A percentile compares a stretch with the other conserved stretches of the same genome.
Conservation (phyloP, 495 filamentous ascomycete genomes). For the Friedmanniomyces simplex region DNA sequence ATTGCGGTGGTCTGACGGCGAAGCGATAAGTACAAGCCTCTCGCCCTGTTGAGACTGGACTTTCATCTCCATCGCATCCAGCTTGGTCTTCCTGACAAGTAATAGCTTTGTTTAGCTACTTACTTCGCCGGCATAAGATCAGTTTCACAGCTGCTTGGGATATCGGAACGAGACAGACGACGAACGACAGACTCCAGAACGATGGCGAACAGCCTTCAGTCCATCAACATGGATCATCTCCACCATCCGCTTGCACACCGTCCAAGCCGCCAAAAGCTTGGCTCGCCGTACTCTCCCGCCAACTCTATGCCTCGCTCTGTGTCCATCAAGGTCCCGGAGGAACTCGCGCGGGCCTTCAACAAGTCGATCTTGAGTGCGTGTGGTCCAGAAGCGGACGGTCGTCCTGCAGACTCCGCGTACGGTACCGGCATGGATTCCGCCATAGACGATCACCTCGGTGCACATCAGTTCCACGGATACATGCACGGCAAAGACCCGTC, state of each 20-base stretch:
- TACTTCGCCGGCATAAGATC: background rate
- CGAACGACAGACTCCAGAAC: background rate
- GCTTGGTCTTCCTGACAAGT: background rate
- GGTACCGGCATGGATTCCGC: no score
- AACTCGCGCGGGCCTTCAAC: no score
- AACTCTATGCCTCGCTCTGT: no score
- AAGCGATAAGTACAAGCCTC: background rate
- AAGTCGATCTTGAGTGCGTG: no score
- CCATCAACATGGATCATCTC: background rate
- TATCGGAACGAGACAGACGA: background rate
- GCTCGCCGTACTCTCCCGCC: no score
- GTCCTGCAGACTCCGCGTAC: no score
- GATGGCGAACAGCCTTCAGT: background rate
- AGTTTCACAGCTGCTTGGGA: background rate
- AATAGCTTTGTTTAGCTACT: background rate
- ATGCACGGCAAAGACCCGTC: no score
- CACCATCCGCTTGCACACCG: background rate
- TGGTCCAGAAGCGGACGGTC: no score
- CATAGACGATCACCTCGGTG: no score
- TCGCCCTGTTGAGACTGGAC: background rate
- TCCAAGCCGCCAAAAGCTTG: no score
- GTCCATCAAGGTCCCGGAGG: no score
- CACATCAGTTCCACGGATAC: no score
- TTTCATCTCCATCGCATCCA: background rate
- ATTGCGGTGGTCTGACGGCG: background rate